Conservation (phyloP, 768 basidiomycete genomes). For the Cystofilobasidium ferigula region DNA sequence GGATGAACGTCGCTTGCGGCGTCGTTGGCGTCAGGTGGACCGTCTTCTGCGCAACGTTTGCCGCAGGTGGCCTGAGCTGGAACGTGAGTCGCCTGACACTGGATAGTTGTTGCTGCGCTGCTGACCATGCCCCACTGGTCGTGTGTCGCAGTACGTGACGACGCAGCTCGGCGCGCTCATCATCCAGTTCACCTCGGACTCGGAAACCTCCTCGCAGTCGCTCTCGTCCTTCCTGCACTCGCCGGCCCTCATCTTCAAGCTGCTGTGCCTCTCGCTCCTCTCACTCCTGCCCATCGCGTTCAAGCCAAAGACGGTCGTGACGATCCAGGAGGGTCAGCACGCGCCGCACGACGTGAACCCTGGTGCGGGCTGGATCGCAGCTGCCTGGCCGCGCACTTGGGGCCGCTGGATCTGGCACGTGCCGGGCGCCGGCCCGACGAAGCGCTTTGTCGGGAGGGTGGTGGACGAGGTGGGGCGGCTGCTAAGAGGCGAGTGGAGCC, state of each 20-base stretch:
- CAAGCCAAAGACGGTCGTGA: slow-evolving; percentile 24
- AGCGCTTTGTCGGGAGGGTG: not conserved
- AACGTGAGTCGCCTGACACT: slow-evolving; percentile 25
- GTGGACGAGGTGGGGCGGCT: slow-evolving; percentile 6
- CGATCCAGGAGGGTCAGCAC: slow-evolving; percentile 19
- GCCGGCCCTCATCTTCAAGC: slow-evolving; percentile 70
- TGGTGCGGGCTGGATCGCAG: not conserved
- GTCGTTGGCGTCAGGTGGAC: slow-evolving; percentile 61
- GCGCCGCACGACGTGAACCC: not conserved
- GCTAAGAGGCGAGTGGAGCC: slow-evolving; percentile 5
- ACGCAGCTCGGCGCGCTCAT: slow-evolving; percentile 53
- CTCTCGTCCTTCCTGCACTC: slow-evolving; percentile 76
- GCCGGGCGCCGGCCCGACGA: not conserved
- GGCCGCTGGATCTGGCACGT: not conserved
- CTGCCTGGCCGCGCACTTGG: not conserved
- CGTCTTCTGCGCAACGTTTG: slow-evolving; percentile 38
- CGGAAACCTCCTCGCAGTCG: slow-evolving; percentile 43
- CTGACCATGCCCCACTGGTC: slow-evolving; percentile 3
- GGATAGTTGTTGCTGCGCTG: slow-evolving; percentile 27
- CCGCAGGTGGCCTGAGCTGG: slow-evolving; percentile 39
- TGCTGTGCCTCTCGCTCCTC: slow-evolving; percentile 67
- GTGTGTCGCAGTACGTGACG: slow-evolving; percentile 54
- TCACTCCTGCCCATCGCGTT: slow-evolving; percentile 79
- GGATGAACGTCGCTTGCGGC: slow-evolving; percentile 91
- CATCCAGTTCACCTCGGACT: slow-evolving; percentile 27